Evolutionary conservation across 805 yeast species (phyloP), one percentile per base, ranked within the genome.

Genomic region (Pichia sporocuriosa): DNA sequence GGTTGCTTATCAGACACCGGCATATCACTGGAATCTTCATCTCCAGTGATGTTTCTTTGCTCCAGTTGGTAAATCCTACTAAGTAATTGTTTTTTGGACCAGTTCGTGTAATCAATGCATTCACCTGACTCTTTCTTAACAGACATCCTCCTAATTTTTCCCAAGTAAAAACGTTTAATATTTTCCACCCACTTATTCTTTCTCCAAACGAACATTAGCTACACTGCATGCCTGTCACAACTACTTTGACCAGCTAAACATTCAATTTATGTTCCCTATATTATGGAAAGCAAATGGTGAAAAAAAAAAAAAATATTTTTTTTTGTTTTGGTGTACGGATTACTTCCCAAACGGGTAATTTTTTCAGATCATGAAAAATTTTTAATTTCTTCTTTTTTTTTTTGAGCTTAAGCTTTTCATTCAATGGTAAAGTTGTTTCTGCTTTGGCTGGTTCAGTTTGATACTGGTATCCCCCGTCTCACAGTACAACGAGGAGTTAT

Each of bases 31-130:
- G 10, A 13, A 12, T 8, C 13, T 15, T 20, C n/a, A 21, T 25
- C n/a, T 22, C 23, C 22, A 9, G 8, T 16, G 2, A 2, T 19
- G 16, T 36, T 11, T 10, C 43, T 34, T 13, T 51, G 47, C 46
- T 86, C 96, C 13, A 85, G 67, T 51, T 77, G 75, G 4, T 54
- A 45, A 16, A 89, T 68, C 38, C 73, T 68, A 13, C 65, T 60
- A 22, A 89, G 70, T 31, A 88, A 69, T 47, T 81, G 81, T 39
- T 75, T 75, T 51, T 70, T 80, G 17, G 79, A 62, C 94, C 93
- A 84, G 23, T 59, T 61, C 2, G 68, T 59, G 54, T 84, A 84
- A 39, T 73, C 63, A 48, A 39, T 13, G 11, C 9, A 6, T 6
- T 23, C 20, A 26, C 13, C n/a, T 32, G 11, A 17, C 6, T 2